Evolutionary conservation across 352 stramenopile genomes (phyloP).

Genomic region (Phytophthora crassamura): DNA sequence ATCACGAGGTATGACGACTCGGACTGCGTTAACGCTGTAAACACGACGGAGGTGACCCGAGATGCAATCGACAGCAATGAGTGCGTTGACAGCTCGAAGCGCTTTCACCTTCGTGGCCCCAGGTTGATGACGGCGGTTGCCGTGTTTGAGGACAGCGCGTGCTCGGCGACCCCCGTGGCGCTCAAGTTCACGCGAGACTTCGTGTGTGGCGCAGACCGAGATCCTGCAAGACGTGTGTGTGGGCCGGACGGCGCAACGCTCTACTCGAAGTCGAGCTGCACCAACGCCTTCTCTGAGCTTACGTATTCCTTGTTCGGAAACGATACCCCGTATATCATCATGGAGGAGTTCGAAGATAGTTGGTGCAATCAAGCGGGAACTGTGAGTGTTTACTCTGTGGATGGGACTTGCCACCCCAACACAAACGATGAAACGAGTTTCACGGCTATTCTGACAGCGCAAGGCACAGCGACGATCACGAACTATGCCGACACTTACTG

Average conservation of each 20-base stretch:
- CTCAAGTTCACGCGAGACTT: slow-evolving; percentile 14
- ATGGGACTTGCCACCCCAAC: slow-evolving; percentile 11
- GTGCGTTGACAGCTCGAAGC: background rate
- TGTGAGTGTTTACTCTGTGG: slow-evolving; percentile 6
- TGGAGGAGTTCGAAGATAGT: slow-evolving; percentile 11
- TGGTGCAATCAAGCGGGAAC: slow-evolving; percentile 1
- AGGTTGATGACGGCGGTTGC: slow-evolving; percentile 5
- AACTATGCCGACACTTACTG: slow-evolving; percentile 8
- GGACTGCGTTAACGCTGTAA: background rate
- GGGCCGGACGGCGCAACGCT: background rate
- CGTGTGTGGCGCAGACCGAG: slow-evolving; percentile 3
- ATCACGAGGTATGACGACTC: slow-evolving; percentile 4
- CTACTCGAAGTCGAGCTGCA: slow-evolving; percentile 14
- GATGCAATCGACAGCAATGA: background rate
- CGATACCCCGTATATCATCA: slow-evolving; percentile 7
- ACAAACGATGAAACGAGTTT: slow-evolving; percentile 15
- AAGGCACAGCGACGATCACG: slow-evolving; percentile 14
- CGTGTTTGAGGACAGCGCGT: slow-evolving; percentile 3
- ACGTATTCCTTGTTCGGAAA: slow-evolving; percentile 1
- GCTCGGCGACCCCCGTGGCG: slow-evolving; percentile 6
- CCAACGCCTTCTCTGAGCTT: background rate
- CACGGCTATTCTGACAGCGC: background rate
- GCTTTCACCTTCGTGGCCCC: slow-evolving; percentile 3
- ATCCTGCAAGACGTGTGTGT: background rate
- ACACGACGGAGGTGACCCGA: slow-evolving; percentile 2